A percentile compares a stretch with the other conserved stretches of the same genome.
phyloP scores from a whole-genome alignment of 495 filamentous ascomycete species.

The Neurospora sp. region DNA sequence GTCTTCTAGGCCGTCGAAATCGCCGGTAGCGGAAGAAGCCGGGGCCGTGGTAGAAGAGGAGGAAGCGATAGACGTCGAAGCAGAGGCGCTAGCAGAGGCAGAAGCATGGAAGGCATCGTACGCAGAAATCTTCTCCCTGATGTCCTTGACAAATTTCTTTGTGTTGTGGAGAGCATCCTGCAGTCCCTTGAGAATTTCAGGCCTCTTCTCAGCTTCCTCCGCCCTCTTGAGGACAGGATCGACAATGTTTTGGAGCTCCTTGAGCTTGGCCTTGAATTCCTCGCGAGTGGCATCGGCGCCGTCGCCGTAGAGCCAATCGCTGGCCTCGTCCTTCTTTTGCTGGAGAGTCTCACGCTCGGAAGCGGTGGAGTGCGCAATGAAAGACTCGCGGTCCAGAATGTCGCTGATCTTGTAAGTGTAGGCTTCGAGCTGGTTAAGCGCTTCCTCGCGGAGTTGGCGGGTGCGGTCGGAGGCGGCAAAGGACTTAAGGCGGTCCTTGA shows the following conservation, averaged over 20 bases:
- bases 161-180: conserved; percentile 52
- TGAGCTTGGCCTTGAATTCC: conserved; percentile 60
- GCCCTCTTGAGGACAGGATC: conserved; percentile 57
- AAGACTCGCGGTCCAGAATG: conserved; percentile 62
- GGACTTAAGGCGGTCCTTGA: conserved; percentile 62
- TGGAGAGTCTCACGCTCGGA: conserved; percentile 52
- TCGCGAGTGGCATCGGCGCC: conserved; percentile 63
- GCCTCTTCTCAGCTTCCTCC: conserved; percentile 55
- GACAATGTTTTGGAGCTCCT: conserved; percentile 60
- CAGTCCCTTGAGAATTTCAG: conserved; percentile 52
- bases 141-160: conserved; percentile 35
- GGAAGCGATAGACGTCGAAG: conserved; percentile 5
- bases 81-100: conserved; percentile 28
- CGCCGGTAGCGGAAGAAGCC: conserved; percentile 30
- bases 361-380: conserved; percentile 56
- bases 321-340: conserved; percentile 51
- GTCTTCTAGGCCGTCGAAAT: conserved; percentile 57
- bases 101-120: conserved; percentile 38
- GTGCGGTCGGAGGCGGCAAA: conserved; percentile 77
- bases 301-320: conserved; percentile 87
- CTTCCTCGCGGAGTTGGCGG: conserved; percentile 70
- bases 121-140: conserved; percentile 40
- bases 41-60: conserved; percentile 26
- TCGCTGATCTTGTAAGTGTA: conserved; percentile 87
- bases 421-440: conserved; percentile 84